Base-by-base conservation (phyloP, 768 basidiomycete species). In the Astraeus odoratus region DNA sequence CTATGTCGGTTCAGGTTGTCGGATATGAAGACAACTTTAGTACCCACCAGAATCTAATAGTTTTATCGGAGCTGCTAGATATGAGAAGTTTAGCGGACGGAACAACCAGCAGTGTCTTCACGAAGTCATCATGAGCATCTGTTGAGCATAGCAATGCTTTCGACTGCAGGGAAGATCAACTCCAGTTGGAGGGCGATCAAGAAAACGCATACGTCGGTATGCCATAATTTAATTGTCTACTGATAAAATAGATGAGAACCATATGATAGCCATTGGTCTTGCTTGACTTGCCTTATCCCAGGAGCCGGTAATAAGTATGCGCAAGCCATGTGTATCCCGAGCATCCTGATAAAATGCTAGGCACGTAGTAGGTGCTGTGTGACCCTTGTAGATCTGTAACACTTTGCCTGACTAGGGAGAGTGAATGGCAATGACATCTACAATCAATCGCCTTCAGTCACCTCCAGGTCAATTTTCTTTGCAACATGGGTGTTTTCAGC, bases 31-130 rank as follows among this genome's bases (percentile, higher is more conserved):
- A 40, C 6, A 39, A 34, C 23, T 8, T 33, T 18, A 23, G 8
- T 15, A 64, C 76, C 47, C 61, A 92, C 94, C 94, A 98, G 55
- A 96, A 72, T 48, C 89, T 77, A 22, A 95, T 69, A 20, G 80
- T 76, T 57, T 93, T 92, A 65, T 99, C 95, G 2, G 95, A 95
- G 34, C 91, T 80, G 22, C 86, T 86, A 1, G 94, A 94, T 13
- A 93, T 70, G 26, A 97, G 69, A 5, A 97, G 64, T 8, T 69
- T 64, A 7, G 81, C 69, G 3, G 74, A 65, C 3, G 86, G 78
- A 18, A 95, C 67, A 38, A 89, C 79, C 35, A 83, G 72, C 19
- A 98, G 66, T 33, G 78, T 70, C 67, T 98, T 99, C 49, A 99
- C 76, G 55, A 99, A 99, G 64, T 99, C 95, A 0, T 73, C 68